Base-by-base conservation (phyloP, 768 basidiomycete genomes). In the Leccinum sublutescens region DNA sequence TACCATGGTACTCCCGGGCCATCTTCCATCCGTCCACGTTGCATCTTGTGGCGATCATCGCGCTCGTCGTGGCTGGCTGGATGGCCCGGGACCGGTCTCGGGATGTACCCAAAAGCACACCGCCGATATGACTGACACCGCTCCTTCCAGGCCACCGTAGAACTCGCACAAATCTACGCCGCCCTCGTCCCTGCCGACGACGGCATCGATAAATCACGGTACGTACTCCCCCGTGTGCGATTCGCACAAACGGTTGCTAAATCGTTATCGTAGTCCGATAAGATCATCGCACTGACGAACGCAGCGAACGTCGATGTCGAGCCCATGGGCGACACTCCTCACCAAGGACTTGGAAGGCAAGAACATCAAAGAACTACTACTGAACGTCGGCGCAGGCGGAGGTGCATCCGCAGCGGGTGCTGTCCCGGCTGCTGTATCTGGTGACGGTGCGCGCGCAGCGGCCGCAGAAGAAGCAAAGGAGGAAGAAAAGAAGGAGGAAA, bases 181-280 rank as follows among this genome's bases (percentile, higher is more conserved):
- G n/a, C n/a, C n/a, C n/a, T n/a, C n/a, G n/a, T n/a, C n/a, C n/a
- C n/a, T n/a, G n/a, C n/a, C n/a, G n/a, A n/a, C n/a, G n/a, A n/a
- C n/a, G n/a, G n/a, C n/a, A n/a, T n/a, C n/a, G n/a, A n/a, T 50
- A 98, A 83, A 98, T 99, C 74, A 97, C 97, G 65, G 95, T 97
- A 69, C 69, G 93, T 85, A 25, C 25, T 49, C 23, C n/a, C 0
- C 25, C 8, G 15, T 17, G n/a, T 36, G 49, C 54, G 27, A 51
- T 36, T 15, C 1, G 43, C 21, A 6, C 15, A 17, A 52, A 21
- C 21, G 21, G 21, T 21, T 21, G 21, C 21, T 61, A 55, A 56
- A 1, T 50, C 12, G 6, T 9, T 31, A 3, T n/a, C 17, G 17
- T 59, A 97, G 95, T 75, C 94, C 60, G 96, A 98, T 75, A 98